Evolutionary conservation across 495 filamentous ascomycete genomes (phyloP), one percentile per base, ranked within the genome.

Genomic region (Physcia stellaris): DNA sequence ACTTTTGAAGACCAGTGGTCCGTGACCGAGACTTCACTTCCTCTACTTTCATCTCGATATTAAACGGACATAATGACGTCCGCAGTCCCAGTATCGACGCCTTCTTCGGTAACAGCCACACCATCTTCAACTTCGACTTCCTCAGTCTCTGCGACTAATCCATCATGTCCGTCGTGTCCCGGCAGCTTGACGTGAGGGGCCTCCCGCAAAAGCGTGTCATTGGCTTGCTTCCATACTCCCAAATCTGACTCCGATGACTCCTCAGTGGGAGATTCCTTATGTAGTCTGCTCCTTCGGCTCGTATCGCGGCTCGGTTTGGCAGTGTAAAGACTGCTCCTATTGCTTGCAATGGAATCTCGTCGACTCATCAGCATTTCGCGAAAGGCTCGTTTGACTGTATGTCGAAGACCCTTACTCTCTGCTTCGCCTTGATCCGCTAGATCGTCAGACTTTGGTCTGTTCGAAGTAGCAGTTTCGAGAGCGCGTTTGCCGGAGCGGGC

Each of bases 101-200:
- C 65, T 49, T 79, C 71, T 49, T 79, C 75, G 16, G 64, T 70
- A 26, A 77, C 40, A 33, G 73, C 71, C n/a, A 79, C 52, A 2
- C 68, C 72, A 12, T 59, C 60, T 7, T 57, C 42, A 3, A 70
- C 61, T 24, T 70, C 64, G 4, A 68, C 36, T n/a, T 50, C 37
- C 6, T 45, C 40, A 4, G 18, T 19, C 24, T 23, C 19, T 4
- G 7, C 19, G 16, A 43, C 46, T 11, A 42, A 10, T 22, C 42
- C 40, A 13, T 49, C 42, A 10, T 32, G 32, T 7, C 22, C 41
- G 19, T 36, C 40, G 32, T 42, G 39, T 13, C 29, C 40, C 9
- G 47, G 47, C 9, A 49, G 36, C 2, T 34, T 38, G 11, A 40
- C 20, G 3, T 15, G 26, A 2, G 42, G 38, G 11, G 47, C 47